phyloP scores from a whole-genome alignment of 768 basidiomycete species.

The Suillus clintonianus region DNA sequence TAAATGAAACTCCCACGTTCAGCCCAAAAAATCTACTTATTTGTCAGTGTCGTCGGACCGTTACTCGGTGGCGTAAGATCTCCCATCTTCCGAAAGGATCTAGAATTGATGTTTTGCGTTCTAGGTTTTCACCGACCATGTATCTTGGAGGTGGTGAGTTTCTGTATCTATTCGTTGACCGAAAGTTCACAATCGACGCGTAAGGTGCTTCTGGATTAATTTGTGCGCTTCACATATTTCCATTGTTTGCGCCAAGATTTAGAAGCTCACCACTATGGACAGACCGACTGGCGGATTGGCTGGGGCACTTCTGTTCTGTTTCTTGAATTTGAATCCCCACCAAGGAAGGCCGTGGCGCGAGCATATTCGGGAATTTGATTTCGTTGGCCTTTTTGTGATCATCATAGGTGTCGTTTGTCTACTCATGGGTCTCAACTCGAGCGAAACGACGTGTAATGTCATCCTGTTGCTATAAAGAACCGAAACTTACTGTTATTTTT shows the following conservation, averaged over 20 bases:
- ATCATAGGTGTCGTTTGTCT: constrained; percentile 39
- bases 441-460: constrained; percentile 31
- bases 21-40: not conserved
- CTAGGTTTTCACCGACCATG: constrained; percentile 36
- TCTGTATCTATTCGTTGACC: not conserved
- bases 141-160: constrained; percentile 42
- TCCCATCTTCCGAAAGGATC: not conserved
- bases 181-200: constrained; percentile 4
- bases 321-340: constrained; percentile 37
- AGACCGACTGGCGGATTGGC: constrained; percentile 40
- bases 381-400: constrained; percentile 37
- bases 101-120: not conserved
- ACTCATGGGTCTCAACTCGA: constrained; percentile 40
- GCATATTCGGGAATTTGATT: constrained; percentile 39
- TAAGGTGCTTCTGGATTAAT: constrained; percentile 39
- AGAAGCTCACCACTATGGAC: not conserved
- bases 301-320: constrained; percentile 32
- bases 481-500: constrained; percentile 1
- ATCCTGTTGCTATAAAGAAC: not conserved
- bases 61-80: constrained; percentile 37
- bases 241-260: not conserved
- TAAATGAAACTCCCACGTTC: not conserved
- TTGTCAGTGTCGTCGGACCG: constrained; percentile 42
- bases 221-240: constrained; percentile 20
- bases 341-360: constrained; percentile 32